Evolutionary conservation across 805 yeast genomes (phyloP).

Genomic region (Yueomyces sinensis): DNA sequence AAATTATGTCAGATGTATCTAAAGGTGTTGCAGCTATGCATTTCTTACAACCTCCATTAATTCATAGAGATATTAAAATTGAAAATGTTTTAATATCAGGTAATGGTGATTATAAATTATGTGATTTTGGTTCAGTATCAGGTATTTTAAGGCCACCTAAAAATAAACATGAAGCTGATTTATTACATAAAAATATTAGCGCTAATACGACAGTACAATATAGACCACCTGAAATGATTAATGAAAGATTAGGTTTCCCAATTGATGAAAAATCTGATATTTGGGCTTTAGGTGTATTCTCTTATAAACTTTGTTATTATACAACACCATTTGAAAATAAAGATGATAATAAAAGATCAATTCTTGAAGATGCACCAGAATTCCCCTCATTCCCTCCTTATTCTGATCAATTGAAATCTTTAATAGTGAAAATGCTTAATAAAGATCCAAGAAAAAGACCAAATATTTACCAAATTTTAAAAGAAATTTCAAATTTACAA

Average conservation of each 20-base stretch:
- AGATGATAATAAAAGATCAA: conserved; percentile 52
- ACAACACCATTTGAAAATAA: conserved; percentile 69
- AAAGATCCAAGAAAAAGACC: conserved; percentile 65
- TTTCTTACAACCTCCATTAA: conserved; percentile 52
- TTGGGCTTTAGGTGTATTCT: conserved; percentile 74
- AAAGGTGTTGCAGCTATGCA: conserved; percentile 73
- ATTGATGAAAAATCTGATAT: conserved; percentile 74
- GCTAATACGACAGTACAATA: conserved; percentile 79
- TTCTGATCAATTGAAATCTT: conserved; percentile 48
- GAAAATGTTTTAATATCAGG: conserved; percentile 62
- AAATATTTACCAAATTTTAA: conserved; percentile 56
- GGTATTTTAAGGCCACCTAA: conserved; percentile 50
- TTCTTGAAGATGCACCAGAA: conserved; percentile 41
- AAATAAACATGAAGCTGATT: conserved; percentile 43
- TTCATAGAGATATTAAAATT: conserved; percentile 73
- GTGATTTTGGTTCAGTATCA: conserved; percentile 77
- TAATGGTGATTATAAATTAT: conserved; percentile 47
- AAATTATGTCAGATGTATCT: conserved; percentile 55
- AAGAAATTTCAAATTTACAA: conserved; percentile 54
- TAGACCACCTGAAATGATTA: conserved; percentile 77
- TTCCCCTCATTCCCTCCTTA: conserved; percentile 46
- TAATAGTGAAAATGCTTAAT: conserved; percentile 47
- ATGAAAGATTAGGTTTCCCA: conserved; percentile 51
- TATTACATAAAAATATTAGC: conserved; percentile 54
- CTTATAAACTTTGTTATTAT: conserved; percentile 67